Evolutionary conservation across 305 asterid species (phyloP), one percentile per base, ranked within the genome.

Genomic region (Ruellia speciosa): DNA sequence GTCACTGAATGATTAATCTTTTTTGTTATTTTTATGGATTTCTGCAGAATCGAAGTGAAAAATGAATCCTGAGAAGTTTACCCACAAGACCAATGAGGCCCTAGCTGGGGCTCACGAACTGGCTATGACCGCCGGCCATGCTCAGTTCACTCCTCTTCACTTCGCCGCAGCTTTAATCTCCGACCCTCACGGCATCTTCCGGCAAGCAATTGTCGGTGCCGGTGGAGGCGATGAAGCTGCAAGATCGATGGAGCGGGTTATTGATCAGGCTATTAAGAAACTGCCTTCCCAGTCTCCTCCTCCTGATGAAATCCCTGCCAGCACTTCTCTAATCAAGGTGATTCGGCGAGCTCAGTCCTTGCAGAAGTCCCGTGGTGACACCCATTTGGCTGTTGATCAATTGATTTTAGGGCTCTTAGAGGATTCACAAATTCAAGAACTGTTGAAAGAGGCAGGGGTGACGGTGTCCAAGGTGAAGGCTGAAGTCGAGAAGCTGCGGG

Each of bases 301-400:
- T 0, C 95, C 96, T 0, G 92, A 80, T 41, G 84, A 87, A 60
- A 71, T 87, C 16, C 96, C 97, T 0, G 94, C 97, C 0, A 83
- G 97, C 59, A 83, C 92, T 7, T 75, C 95, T 0, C 70, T 87
- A 41, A 81, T 85, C 63, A 87, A 90, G 64, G 86, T 75, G 67
- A 75, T 90, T 10, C 71, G 96, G 18, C 79, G 95, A 6, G 96
- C 86, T 0, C 96, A 90, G 33, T 80, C 95, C 0, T 4, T 77
- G 67, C 94, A 85, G 62, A 90, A 90, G 53, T 80, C 94, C 0
- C 81, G 86, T 0, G 86, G 87, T 0, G 97, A 90, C 63, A 75
- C 87, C 0, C 95, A 90, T 67, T 68, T 85, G 49, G 94, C 96
- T 0, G 88, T 87, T n/a, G 97, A 90, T 72, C 94, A 83, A 18